Percentiles rank a stretch among this genome's conserved stretches.
These are phyloP conservation scores for Cruciata laevipes DNA, from an alignment of 257 asterid species.

Conservation along the genomic window DNA sequence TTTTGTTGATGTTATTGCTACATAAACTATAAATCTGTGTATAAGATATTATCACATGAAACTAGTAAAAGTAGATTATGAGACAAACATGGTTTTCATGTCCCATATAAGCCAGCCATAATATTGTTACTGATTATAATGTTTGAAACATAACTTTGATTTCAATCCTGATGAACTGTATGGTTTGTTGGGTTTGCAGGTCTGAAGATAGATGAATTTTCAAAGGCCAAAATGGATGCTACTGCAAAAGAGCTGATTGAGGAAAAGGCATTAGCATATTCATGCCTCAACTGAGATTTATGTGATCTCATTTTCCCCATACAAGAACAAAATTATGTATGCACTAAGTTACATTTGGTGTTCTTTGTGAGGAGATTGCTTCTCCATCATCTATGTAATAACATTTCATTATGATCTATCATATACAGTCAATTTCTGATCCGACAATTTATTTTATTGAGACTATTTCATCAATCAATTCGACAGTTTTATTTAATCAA, in stretches of 20 bases:
- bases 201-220: slow-evolving; percentile 54
- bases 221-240: slow-evolving; percentile 68
- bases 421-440: background rate
- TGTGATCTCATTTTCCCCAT: background rate
- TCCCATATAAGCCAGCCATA: too few species aligned
- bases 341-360: background rate
- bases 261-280: slow-evolving; percentile 62
- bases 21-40: too few species aligned
- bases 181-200: slow-evolving; percentile 30
- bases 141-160: background rate
- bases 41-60: too few species aligned
- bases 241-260: slow-evolving; percentile 58
- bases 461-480: too few species aligned
- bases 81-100: too few species aligned
- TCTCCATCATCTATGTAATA: background rate
- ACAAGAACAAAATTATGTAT: background rate
- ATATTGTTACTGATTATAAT: background rate
- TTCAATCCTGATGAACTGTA: background rate
- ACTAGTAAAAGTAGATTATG: too few species aligned
- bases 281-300: slow-evolving; percentile 38
- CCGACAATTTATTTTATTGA: background rate
- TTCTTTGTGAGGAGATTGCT: background rate
- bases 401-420: too few species aligned
- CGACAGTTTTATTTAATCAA: too few species aligned
- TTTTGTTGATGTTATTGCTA: background rate